Evolutionary conservation across 2,329 filamentous ascomycete genomes (phyloP).

Genomic region (Aspergillus alliaceus): DNA sequence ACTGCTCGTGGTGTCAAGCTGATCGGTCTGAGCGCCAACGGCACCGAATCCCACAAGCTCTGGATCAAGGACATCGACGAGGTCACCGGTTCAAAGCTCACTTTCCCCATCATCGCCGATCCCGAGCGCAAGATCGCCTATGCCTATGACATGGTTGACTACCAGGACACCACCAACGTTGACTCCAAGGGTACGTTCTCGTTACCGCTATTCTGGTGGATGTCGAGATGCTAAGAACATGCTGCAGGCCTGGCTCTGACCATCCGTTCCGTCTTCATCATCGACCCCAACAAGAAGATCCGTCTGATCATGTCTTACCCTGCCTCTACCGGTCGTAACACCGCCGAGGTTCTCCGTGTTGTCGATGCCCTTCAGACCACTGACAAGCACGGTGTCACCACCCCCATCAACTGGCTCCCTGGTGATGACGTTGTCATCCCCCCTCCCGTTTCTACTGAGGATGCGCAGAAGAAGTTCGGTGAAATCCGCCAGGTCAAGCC

Average conservation of each 20-base stretch:
- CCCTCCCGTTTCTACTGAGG: slow-evolving; percentile 76
- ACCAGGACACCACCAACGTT: slow-evolving; percentile 80
- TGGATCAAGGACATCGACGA: slow-evolving; percentile 92
- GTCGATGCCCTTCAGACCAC: slow-evolving; percentile 79
- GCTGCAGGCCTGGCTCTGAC: slow-evolving; percentile 71
- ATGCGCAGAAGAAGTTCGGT: slow-evolving; percentile 86
- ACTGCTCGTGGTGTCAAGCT: slow-evolving; percentile 84
- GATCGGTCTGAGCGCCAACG: slow-evolving; percentile 85
- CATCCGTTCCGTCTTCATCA: slow-evolving; percentile 92
- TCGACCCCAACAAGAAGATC: slow-evolving; percentile 93
- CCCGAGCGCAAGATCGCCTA: slow-evolving; percentile 75
- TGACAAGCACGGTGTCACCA: slow-evolving; percentile 85
- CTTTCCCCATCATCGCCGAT: slow-evolving; percentile 81
- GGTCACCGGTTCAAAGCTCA: slow-evolving; percentile 69
- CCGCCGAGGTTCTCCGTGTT: slow-evolving; percentile 75
- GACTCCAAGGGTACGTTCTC: slow-evolving; percentile 61
- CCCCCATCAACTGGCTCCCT: slow-evolving; percentile 86
- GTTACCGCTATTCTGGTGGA: neutral
- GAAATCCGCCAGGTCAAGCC: slow-evolving; percentile 64
- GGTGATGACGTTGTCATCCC: slow-evolving; percentile 93
- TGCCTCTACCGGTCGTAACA: slow-evolving; percentile 84
- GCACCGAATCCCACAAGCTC: slow-evolving; percentile 74
- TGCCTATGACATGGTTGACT: slow-evolving; percentile 81
- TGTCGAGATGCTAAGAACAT: slow-evolving; percentile 3
- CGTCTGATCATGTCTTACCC: slow-evolving; percentile 91